Base-by-base conservation (phyloP, 1,284 basidiomycete genomes). In the Trichosporon ovoides region DNA sequence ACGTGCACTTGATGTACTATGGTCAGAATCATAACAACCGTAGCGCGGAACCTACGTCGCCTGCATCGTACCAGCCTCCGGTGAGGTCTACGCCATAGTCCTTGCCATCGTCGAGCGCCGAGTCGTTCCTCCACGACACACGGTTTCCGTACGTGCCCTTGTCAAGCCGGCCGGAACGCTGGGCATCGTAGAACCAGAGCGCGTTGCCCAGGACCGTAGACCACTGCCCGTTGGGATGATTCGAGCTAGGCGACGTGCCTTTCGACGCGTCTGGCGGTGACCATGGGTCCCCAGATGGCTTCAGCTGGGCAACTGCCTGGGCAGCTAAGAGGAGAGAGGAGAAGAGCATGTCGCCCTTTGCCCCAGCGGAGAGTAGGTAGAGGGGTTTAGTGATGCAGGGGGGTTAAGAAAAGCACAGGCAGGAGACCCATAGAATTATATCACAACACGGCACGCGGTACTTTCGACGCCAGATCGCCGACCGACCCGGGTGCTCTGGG, bases 51-150 rank as follows among this genome's bases (percentile, higher is more conserved):
- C 70, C 61, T 52, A 71, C 71, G 59, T 77, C 72, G 64, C 77
- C 92, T 55, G 92, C 91, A 80, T 95, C 92, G 69, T 90, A 95
- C 75, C 87, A 95, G 4, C 93, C 93, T 65, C 91, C 91, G 22
- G 81, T 84, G 48, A 96, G 79, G 73, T 96, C 88, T 16, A 91
- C 70, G 3, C 81, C 81, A 33, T 82, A 85, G 65, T 91, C 87
- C 56, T 80, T 75, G 11, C 92, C 93, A 75, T 97, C 93, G 28
- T 84, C 77, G 24, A 87, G 68, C 19, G 83, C 83, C 70, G 87
- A 90, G 61, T 86, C 83, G 67, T 96, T 95, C 53, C 93, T 81
- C 93, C 93, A 96, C 14, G 81, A 69, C 0, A 95, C 89, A 22
- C 92, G 83, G 64, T 89, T 89, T 6, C 80, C 81, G 57, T 76